phyloP scores from a whole-genome alignment of 805 yeast genomes.

The Komagataella ulmi region DNA sequence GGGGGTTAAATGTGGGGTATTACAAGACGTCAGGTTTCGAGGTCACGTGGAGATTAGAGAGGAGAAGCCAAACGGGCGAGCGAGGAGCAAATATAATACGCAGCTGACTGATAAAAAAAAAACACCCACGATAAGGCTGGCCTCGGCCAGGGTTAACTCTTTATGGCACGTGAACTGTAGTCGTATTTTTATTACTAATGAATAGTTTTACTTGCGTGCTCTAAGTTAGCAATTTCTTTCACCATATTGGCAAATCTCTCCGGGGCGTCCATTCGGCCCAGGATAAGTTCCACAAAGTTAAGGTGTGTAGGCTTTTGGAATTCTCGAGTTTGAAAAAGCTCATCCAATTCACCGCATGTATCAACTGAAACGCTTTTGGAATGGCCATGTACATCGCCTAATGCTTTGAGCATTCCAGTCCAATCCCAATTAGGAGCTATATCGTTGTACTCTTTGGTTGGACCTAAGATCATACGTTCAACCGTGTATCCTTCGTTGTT shows the following conservation, averaged over 20 bases:
- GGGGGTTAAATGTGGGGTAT: neutral
- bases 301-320: neutral
- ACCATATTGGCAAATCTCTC: constrained; percentile 29
- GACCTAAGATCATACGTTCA: constrained; percentile 78
- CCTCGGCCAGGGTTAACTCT: no score
- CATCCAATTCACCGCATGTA: constrained; percentile 9
- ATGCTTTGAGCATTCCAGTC: constrained; percentile 51
- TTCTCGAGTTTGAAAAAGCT: constrained; percentile 12
- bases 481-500: constrained; percentile 87
- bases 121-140: no score
- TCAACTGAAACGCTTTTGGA: constrained; percentile 6
- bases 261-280: constrained; percentile 53
- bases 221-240: neutral
- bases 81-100: neutral
- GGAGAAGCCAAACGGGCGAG: neutral
- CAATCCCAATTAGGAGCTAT: constrained; percentile 75
- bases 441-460: constrained; percentile 66
- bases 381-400: constrained; percentile 32
- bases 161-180: no score
- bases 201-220: neutral
- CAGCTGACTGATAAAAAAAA: no score
- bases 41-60: neutral
- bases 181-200: no score
- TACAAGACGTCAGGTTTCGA: neutral
- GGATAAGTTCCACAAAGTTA: constrained; percentile 38